Base-by-base conservation (phyloP, 352 stramenopile species). In the Pythium apleroticum region DNA sequence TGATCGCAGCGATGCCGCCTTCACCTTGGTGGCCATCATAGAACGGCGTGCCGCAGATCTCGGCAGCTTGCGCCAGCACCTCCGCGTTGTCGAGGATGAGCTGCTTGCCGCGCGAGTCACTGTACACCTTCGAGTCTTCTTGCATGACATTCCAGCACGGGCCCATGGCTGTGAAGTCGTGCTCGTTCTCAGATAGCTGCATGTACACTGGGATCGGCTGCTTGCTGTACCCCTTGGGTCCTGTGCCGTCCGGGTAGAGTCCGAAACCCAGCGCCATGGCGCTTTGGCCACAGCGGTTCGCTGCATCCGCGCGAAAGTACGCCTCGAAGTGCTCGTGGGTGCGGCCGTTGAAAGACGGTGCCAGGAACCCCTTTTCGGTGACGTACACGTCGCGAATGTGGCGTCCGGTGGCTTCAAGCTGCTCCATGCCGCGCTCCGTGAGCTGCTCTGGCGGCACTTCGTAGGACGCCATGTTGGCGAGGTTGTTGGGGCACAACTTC, bases 341-440 rank as follows among this genome's bases (percentile, higher is more conserved):
- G 27, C 80, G 61, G 10, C 84, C 81, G 62, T 86, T 89, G 55
- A 92, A 90, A 10, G 84, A 88, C 20, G 75, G 64, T 28, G 80
- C 83, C 11, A 92, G 60, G 45, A 92, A 92, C 7, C 59, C 50
- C 55, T 89, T 86, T 41, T 89, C 65, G 0, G 74, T 66, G 20
- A 92, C 80, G 49, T 92, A 92, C n/a, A 88, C 63, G 27, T 88
- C 60, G n/a, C 84, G 84, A 30, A 92, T 84, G 52, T 92, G 80
- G 1, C 74, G 65, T 0, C 84, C 84, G 11, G 84, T 77, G 1
- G 66, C 66, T 49, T 90, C 76, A 68, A 92, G 80, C 58, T 92
- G 81, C 62, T 85, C 54, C 84, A 90, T 90, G 35, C 84, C 84
- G 10, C 69, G 72, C 70, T 90, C 78, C 11, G 84, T 92, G 49